Base-by-base conservation (phyloP, 1,284 basidiomycete genomes). In the Volvariella surrecta region DNA sequence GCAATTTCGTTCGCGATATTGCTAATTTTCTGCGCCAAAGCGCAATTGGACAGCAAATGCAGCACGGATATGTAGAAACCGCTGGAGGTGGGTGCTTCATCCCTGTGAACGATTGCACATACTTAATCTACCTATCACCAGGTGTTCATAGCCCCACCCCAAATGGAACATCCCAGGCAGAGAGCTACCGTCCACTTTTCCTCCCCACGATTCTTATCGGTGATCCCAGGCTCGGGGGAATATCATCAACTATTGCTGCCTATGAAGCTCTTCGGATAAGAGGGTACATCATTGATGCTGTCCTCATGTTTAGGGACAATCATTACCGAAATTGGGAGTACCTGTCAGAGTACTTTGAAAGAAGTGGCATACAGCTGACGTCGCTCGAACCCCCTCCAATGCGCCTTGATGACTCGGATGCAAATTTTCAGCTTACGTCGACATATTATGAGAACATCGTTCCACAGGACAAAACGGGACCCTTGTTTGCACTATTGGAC, bases 111-210 rank as follows among this genome's bases (percentile, higher is more conserved):
- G 15, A 28, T 35, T 35, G 39, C 41, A 4, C 32, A 6, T 4
- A 2, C 38, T 35, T 13, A 30, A 21, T 44, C 32, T 11, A 20
- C 39, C 13, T 43, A 18, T 45, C 13, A 21, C 4, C 56, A 94
- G 93, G 94, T 37, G 89, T 97, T 1, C 94, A 98, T 56, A 95
- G 90, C 48, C 95, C 95, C 0, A 82, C 85, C 0, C 70, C 93
- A 1, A 84, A 84, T 1, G 93, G 93, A 0, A 81, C 83, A 1
- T 90, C 89, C 2, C 95, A 98, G 61, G 74, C 79, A 11, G 89
- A 93, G 43, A 76, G 77, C 22, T 93, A 91, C 54, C 76, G 93
- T 1, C 81, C 89, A 1, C 75, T 90, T 20, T 89, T 89, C 48
- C 73, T 97, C 1, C 95, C 95, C 0, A 87, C 86, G 0, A 67